Base-by-base conservation (phyloP, 495 filamentous ascomycete genomes). In the Chlorociboria aeruginascens region DNA sequence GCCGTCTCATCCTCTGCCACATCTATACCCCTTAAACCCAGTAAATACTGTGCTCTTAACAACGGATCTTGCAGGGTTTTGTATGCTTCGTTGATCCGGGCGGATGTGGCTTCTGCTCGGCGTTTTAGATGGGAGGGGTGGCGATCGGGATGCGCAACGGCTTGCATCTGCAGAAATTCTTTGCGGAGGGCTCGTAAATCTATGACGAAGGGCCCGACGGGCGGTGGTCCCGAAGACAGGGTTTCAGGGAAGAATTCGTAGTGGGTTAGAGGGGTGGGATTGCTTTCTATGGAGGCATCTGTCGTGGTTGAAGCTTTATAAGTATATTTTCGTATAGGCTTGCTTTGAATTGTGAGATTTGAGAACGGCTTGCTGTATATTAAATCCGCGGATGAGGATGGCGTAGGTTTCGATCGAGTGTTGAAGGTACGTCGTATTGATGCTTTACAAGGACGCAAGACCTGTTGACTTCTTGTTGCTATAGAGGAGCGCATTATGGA, bases 221-320 rank as follows among this genome's bases (percentile, higher is more conserved):
- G 92, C 0, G 92, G 92, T 0, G 88, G 82, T 32, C 92, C 92
- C 0, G 54, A n/a, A 10, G 90, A 79, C 12, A 96, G 72, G 11
- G 87, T 87, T 10, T 71, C 56, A 6, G 88, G 86, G 72, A 98
- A 98, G 65, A 97, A 79, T 36, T 81, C 76, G 75, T 96, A 97
- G 73, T 87, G 69, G 50, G 76, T 81, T 40, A 64, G 53, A 6
- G 64, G 60, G 8, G 45, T 36, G 28, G 17, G 4, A 33, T 41
- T 8, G 49, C 4, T 8, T 45, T 31, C 16, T 31, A 2, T 8
- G 48, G 36, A 34, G 11, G 41, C 20, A 35, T 34, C 7, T 42
- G 36, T 40, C 16, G 43, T 12, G 29, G 38, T 2, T n/a, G 49
- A 43, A 40, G 20, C 45, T 42, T 45, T 36, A 10, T 29, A 51